Evolutionary conservation across 2,329 filamentous ascomycete genomes (phyloP).

Genomic region (Exophiala sideris): DNA sequence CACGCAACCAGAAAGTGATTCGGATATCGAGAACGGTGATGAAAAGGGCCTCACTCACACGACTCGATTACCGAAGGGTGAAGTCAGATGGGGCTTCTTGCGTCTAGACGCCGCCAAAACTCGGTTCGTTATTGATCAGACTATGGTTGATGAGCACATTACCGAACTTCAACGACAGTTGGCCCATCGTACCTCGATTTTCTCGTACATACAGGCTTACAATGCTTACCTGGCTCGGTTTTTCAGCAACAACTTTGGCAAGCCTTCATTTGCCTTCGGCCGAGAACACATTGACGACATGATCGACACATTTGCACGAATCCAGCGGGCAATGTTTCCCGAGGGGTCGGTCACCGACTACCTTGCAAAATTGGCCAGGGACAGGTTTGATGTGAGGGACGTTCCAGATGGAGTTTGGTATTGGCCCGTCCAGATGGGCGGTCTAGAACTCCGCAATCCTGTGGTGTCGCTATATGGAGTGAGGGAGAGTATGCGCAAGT

Average conservation of each 20-base stretch:
- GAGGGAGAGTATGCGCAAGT: slow-evolving; percentile 41
- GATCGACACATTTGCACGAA: slow-evolving; percentile 50
- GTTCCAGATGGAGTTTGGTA: slow-evolving; percentile 53
- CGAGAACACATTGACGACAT: slow-evolving; percentile 55
- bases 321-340: slow-evolving; percentile 52
- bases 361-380: slow-evolving; percentile 51
- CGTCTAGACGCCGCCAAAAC: slow-evolving; percentile 52
- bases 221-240: slow-evolving; percentile 58
- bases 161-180: slow-evolving; percentile 59
- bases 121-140: slow-evolving; percentile 59
- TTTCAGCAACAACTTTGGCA: slow-evolving; percentile 57
- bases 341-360: slow-evolving; percentile 52
- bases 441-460: slow-evolving; percentile 50
- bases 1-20: neutral
- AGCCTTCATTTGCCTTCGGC: slow-evolving; percentile 54
- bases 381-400: slow-evolving; percentile 50
- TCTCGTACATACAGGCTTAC: slow-evolving; percentile 60
- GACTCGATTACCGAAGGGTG: slow-evolving; percentile 47
- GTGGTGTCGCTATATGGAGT: slow-evolving; percentile 49
- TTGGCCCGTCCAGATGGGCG: slow-evolving; percentile 52
- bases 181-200: slow-evolving; percentile 52
- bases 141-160: slow-evolving; percentile 58
- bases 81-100: slow-evolving; percentile 60
- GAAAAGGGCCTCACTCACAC: neutral
- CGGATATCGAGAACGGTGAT: neutral